These are phyloP conservation scores for Lentinula lateritia DNA, from an alignment of 768 basidiomycete species.

Conservation along the genomic window DNA sequence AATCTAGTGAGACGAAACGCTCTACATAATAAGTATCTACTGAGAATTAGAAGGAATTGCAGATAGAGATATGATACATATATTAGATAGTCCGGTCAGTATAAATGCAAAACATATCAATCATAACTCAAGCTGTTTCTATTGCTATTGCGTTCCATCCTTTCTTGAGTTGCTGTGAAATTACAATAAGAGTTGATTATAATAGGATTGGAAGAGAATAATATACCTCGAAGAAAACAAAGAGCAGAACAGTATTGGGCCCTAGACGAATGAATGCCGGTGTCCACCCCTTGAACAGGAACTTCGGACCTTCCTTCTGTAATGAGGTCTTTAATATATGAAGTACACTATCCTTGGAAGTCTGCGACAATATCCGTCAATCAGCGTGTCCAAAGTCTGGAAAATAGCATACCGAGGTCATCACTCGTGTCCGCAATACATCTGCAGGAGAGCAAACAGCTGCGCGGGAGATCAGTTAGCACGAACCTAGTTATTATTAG, in stretches of 20 bases:
- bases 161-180: slow-evolving; percentile 62
- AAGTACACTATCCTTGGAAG: slow-evolving; percentile 40
- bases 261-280: slow-evolving; percentile 82
- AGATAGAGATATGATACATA: slow-evolving; percentile 3
- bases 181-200: not conserved
- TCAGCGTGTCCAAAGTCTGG: not conserved
- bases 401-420: slow-evolving; percentile 53
- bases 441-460: slow-evolving; percentile 78
- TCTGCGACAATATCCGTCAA: slow-evolving; percentile 27
- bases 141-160: slow-evolving; percentile 34
- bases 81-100: not conserved
- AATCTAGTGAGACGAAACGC: slow-evolving; percentile 7
- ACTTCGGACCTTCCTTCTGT: slow-evolving; percentile 67
- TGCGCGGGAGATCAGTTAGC: slow-evolving; percentile 19
- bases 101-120: not conserved
- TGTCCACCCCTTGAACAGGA: slow-evolving; percentile 87
- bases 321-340: slow-evolving; percentile 56
- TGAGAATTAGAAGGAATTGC: not conserved
- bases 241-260: slow-evolving; percentile 80
- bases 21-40: slow-evolving; percentile 4
- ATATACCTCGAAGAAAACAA: slow-evolving; percentile 75
- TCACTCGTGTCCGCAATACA: slow-evolving; percentile 70
- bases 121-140: not conserved
- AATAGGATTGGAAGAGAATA: slow-evolving; percentile 7
- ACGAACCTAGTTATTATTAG: not conserved